Evolutionary conservation across 2,329 filamentous ascomycete species (phyloP).

Genomic region (Cladophialophora chaetospira): DNA sequence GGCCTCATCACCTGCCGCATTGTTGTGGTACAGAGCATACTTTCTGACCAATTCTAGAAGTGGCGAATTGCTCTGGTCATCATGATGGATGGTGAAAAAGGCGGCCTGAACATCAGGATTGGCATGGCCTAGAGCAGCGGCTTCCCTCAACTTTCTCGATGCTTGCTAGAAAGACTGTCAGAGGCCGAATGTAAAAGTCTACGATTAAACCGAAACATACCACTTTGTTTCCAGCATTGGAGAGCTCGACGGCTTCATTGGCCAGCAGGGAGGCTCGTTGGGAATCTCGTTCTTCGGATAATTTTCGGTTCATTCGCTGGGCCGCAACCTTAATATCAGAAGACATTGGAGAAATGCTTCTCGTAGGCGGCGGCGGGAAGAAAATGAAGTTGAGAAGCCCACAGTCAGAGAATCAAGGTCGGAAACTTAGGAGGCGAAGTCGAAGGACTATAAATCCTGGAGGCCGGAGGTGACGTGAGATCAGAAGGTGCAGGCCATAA

Average conservation of each 20-base stretch:
- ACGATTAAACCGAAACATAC: slow-evolving; percentile 36
- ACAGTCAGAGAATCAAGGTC: background rate
- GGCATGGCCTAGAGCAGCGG: slow-evolving; percentile 49
- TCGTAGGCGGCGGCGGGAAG: background rate
- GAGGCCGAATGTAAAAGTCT: background rate
- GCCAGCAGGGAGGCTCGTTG: slow-evolving; percentile 50
- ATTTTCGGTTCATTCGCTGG: slow-evolving; percentile 31
- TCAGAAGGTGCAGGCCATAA: slow-evolving; percentile 23
- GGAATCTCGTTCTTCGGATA: slow-evolving; percentile 49
- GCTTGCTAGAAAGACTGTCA: slow-evolving; percentile 42
- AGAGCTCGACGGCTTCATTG: slow-evolving; percentile 50
- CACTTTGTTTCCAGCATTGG: slow-evolving; percentile 49
- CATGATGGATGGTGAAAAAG: slow-evolving; percentile 48
- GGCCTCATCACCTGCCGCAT: slow-evolving; percentile 48
- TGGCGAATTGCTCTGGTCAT: slow-evolving; percentile 35
- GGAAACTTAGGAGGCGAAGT: background rate
- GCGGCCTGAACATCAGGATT: slow-evolving; percentile 49
- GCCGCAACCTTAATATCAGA: slow-evolving; percentile 26
- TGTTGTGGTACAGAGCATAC: slow-evolving; percentile 45
- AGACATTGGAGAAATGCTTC: slow-evolving; percentile 22
- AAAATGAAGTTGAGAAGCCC: background rate
- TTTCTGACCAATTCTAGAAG: slow-evolving; percentile 48
- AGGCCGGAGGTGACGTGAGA: slow-evolving; percentile 24
- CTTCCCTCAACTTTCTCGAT: slow-evolving; percentile 51
- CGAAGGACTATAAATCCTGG: slow-evolving; percentile 3